These are phyloP conservation scores for Echeveria elegans DNA, from an alignment of 164 flowering plant species.

Conservation along the genomic window DNA sequence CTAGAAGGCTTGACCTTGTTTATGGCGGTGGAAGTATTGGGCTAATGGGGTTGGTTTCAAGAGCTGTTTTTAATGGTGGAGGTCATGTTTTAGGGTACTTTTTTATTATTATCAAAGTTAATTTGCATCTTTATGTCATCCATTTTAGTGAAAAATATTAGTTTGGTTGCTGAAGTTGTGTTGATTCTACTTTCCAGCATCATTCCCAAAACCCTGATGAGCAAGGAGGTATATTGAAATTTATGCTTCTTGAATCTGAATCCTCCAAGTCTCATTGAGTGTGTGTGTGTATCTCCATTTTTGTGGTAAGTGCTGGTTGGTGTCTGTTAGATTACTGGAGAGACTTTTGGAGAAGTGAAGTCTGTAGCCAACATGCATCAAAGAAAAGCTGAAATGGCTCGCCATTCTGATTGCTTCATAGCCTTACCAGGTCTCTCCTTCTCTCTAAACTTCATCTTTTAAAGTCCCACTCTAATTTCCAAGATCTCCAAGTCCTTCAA, in stretches of 20 bases:
- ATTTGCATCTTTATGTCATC: not conserved
- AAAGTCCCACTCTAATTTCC: not conserved
- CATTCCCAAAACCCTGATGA: constrained; percentile 45
- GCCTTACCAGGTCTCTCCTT: constrained; percentile 42
- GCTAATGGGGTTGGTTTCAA: constrained; percentile 61
- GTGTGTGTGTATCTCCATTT: too few relatives aligned
- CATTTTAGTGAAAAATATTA: not conserved
- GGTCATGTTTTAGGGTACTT: constrained; percentile 50
- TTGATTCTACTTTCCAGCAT: constrained; percentile 20
- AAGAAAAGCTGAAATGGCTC: constrained; percentile 62
- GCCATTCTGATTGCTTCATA: constrained; percentile 47
- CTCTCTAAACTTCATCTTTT: constrained; percentile 1
- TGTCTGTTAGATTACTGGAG: constrained; percentile 40
- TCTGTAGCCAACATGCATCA: constrained; percentile 54
- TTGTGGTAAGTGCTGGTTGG: not conserved
- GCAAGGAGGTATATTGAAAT: constrained; percentile 30
- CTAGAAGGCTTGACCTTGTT: constrained; percentile 38
- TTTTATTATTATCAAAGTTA: not conserved
- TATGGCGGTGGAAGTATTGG: constrained; percentile 78
- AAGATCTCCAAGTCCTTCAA: too few relatives aligned
- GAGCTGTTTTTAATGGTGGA: constrained; percentile 43
- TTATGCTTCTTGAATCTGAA: too few relatives aligned
- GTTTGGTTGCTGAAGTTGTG: not conserved
- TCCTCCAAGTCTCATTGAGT: not conserved
- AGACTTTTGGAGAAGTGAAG: constrained; percentile 51